Conservation (phyloP, 2,329 filamentous ascomycete genomes). For the Fusarium drepaniforme region DNA sequence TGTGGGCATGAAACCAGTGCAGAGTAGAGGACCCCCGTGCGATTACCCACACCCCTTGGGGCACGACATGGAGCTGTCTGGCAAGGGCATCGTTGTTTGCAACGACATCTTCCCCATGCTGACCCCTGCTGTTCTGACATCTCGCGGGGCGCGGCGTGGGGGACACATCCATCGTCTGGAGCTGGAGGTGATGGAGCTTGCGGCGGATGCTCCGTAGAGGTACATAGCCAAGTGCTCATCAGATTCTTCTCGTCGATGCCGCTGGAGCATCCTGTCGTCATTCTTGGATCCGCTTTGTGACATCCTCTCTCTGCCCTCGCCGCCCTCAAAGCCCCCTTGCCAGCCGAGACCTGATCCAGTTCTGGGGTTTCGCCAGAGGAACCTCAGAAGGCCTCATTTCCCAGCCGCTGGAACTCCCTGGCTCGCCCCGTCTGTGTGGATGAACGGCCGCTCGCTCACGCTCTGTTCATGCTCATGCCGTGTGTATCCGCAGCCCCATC, state of each 20-base stretch:
- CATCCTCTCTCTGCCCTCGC: conserved; percentile 21
- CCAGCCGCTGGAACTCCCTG: conserved; percentile 7
- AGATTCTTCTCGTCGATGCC: conserved; percentile 7
- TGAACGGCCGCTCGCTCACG: background rate
- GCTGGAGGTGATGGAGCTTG: conserved; percentile 17
- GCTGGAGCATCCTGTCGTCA: conserved; percentile 25
- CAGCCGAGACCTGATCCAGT: conserved; percentile 3
- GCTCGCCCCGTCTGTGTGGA: conserved; percentile 1
- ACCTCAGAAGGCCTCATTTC: conserved; percentile 37
- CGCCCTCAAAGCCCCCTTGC: background rate
- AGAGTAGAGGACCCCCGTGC: conserved; percentile 7
- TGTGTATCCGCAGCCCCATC: conserved; percentile 4
- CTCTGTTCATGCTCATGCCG: conserved; percentile 5
- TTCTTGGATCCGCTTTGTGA: conserved; percentile 26
- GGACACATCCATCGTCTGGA: conserved; percentile 17
- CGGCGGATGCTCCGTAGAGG: background rate
- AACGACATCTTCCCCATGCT: conserved; percentile 31
- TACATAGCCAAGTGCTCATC: background rate
- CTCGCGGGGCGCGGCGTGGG: conserved; percentile 35
- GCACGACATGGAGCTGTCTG: conserved; percentile 7
- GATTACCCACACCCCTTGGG: conserved; percentile 26
- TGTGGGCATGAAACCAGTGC: conserved; percentile 5
- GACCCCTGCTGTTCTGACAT: conserved; percentile 35
- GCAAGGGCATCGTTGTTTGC: conserved; percentile 19
- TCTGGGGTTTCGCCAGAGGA: conserved; percentile 24